Percentiles rank a stretch among this genome's conserved stretches.
phyloP scores from a whole-genome alignment of 1,139 yeast species.

The Yamadazyma taylorii region DNA sequence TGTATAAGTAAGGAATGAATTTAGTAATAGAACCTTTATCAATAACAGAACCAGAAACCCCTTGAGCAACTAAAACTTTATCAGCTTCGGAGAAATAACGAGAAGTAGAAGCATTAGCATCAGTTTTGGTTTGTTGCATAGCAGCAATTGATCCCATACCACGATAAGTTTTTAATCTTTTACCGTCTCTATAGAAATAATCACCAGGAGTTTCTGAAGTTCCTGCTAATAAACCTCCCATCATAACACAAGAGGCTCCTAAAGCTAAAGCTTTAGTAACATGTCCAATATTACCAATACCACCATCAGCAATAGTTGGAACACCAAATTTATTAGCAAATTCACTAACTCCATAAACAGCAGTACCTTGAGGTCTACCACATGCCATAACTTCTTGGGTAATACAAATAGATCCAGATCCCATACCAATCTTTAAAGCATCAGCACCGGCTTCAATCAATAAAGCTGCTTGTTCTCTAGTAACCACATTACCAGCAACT shows the following conservation, averaged over 20 bases:
- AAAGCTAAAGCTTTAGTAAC: slow-evolving; percentile 94
- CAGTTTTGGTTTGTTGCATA: slow-evolving; percentile 87
- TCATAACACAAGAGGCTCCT: slow-evolving; percentile 98
- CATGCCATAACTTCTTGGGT: slow-evolving; percentile 99
- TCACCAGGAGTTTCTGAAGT: slow-evolving; percentile 98
- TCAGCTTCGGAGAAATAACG: slow-evolving; percentile 97
- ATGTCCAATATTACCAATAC: slow-evolving; percentile 98
- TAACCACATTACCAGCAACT: slow-evolving; percentile 97
- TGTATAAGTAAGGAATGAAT: slow-evolving; percentile 89
- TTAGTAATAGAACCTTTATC: slow-evolving; percentile 95
- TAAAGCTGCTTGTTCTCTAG: slow-evolving; percentile 98
- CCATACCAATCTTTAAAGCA: slow-evolving; percentile 99
- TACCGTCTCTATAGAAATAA: slow-evolving; percentile 96
- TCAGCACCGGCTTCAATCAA: slow-evolving; percentile 97
- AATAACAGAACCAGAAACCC: slow-evolving; percentile 95
- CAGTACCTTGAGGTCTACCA: slow-evolving; percentile 99
- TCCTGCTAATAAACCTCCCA: slow-evolving; percentile 99
- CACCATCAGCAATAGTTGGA: slow-evolving; percentile 99
- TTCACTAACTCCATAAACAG: slow-evolving; percentile 84
- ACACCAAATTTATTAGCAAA: slow-evolving; percentile 89
- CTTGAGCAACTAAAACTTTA: slow-evolving; percentile 96
- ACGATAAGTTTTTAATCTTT: slow-evolving; percentile 95
- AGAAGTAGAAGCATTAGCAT: slow-evolving; percentile 96
- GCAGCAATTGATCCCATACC: slow-evolving; percentile 99
- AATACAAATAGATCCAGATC: slow-evolving; percentile 98